A percentile compares a stretch with the other conserved stretches of the same genome.
Conservation (phyloP, 2,329 filamentous ascomycete genomes). For the Venturia carpophila region DNA sequence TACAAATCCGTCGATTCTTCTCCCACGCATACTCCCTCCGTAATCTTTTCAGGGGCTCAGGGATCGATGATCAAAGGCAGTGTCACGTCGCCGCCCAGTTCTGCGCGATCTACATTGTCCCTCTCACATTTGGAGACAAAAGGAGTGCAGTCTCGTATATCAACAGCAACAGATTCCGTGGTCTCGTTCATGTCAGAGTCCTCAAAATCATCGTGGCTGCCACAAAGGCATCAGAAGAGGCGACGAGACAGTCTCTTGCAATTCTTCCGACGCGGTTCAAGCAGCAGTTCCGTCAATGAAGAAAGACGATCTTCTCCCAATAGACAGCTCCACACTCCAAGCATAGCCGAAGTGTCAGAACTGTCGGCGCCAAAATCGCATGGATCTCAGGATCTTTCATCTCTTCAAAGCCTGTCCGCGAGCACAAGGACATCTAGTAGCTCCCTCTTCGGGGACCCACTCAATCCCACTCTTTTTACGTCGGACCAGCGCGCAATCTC, state of each 20-base stretch:
- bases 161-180: constrained; percentile 1
- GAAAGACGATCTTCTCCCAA: background rate
- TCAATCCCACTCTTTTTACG: background rate
- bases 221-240: constrained; percentile 7
- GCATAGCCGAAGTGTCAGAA: constrained; percentile 15
- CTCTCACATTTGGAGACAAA: background rate
- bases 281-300: background rate
- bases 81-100: background rate
- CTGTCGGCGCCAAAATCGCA: constrained; percentile 12
- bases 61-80: background rate
- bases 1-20: background rate
- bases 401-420: constrained; percentile 11
- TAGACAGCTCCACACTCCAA: background rate
- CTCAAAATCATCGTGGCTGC: background rate
- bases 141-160: background rate
- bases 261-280: constrained; percentile 13
- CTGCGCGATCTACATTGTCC: background rate
- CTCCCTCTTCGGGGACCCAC: constrained; percentile 10
- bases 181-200: constrained; percentile 10
- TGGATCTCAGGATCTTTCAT: constrained; percentile 16
- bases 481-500: constrained; percentile 3
- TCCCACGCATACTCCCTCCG: background rate
- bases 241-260: constrained; percentile 12
- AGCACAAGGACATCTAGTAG: constrained; percentile 17
- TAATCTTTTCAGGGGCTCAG: constrained; percentile 7